Evolutionary conservation across 2,329 filamentous ascomycete genomes (phyloP).

Genomic region (Neopestalotiopsis clavispora): DNA sequence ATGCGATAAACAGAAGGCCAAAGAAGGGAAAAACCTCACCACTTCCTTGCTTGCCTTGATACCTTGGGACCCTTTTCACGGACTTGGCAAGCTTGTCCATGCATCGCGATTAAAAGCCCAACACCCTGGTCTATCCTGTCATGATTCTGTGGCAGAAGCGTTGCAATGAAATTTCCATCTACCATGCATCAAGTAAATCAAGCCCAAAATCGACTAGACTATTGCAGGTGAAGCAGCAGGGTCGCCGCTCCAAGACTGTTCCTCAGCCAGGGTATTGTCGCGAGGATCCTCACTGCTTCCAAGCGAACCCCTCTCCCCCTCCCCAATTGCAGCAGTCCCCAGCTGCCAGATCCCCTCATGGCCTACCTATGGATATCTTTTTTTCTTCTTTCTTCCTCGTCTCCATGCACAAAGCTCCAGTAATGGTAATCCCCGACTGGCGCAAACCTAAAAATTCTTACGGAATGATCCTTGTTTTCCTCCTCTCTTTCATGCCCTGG

Average conservation of each 20-base stretch:
- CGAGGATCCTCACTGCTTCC: constrained; percentile 12
- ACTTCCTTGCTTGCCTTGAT: too few relatives aligned
- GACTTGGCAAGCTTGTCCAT: not conserved
- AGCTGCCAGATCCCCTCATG: not conserved
- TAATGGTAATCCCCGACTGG: constrained; percentile 12
- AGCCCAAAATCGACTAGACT: not conserved
- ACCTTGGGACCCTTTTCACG: too few relatives aligned
- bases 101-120: not conserved
- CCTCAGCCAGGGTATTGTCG: constrained; percentile 4
- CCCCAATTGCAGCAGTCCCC: too few relatives aligned
- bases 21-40: not conserved
- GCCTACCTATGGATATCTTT: not conserved
- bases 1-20: not conserved
- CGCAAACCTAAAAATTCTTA: constrained; percentile 6
- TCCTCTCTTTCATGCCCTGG: not conserved
- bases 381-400: not conserved
- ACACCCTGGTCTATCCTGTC: not conserved
- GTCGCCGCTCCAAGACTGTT: constrained; percentile 3
- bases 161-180: constrained; percentile 5
- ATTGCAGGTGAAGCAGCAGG: constrained; percentile 4
- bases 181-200: constrained; percentile 6
- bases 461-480: not conserved
- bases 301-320: constrained; percentile 1
- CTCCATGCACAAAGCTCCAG: constrained; percentile 6
- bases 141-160: constrained; percentile 5